Evolutionary conservation across 1,139 yeast species (phyloP), one percentile per base, ranked within the genome.

Genomic region (Taphrina wiesneri): DNA sequence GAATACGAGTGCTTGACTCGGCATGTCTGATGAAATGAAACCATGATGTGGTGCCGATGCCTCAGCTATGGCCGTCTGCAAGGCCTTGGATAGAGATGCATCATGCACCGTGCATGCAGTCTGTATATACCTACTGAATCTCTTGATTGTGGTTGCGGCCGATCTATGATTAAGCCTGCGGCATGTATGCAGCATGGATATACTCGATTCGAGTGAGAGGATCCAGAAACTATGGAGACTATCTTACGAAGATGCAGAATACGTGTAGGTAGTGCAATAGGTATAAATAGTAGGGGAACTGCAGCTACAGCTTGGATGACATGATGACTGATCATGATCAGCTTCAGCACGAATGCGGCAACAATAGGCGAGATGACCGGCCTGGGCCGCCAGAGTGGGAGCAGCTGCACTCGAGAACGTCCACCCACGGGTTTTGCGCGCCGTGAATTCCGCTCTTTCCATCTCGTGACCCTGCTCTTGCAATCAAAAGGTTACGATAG

Each of bases 21-120:
- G 64, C 64, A 60, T 60, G 43, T 60, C 64, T 15, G 56, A 49
- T 15, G 51, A 36, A 15, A 43, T 60, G 47, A 60, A 60, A 32
- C 64, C 64, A 51, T 60, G 64, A 51, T 60, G 64, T 9, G 56
- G 64, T 11, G 64, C 56, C 5, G 64, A 49, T 9, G 64, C 56
- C 30, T 60, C 64, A 17, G 41, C 39, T 9, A 60, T 60, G 19
- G 64, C 64, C 5, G 56, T 28, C 17, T 32, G 43, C 15, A 60
- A 41, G 11, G 57, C 64, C 51, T 21, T 45, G 9, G 56, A 15
- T 7, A 60, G 43, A 13, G 56, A 36, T 11, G 49, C 41, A 19
- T 52, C 39, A 30, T 60, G 34, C 2, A 53, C 64, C 21, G 64
- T 60, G 36, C 57, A 52, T 23, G 64, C 64, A 9, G 64, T 51